Evolutionary conservation across 768 basidiomycete species (phyloP).

Genomic region (Rickenella mellea): DNA sequence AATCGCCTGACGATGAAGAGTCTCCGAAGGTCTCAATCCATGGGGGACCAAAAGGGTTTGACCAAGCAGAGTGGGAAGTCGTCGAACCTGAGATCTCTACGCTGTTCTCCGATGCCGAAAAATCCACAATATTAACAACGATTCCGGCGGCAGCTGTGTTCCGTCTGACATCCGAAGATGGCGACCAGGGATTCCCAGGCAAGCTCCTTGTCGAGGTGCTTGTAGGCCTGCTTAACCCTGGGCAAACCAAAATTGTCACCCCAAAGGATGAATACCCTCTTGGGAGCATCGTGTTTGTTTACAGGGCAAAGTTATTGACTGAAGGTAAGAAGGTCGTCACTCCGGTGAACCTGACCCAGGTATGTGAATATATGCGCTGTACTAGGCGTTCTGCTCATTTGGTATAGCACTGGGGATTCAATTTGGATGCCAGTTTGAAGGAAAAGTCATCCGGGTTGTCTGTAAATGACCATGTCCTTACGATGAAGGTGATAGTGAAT

Average conservation of each 20-base stretch:
- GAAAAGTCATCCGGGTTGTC: conserved; percentile 30
- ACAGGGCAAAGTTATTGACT: conserved; percentile 56
- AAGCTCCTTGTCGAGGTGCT: conserved; percentile 50
- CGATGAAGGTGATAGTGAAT: conserved; percentile 22
- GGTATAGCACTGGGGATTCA: conserved; percentile 73
- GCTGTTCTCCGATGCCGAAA: conserved; percentile 50
- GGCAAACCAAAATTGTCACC: conserved; percentile 17
- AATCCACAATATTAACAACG: conserved; percentile 28
- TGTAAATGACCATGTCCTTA: conserved; percentile 40
- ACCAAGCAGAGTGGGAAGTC: conserved; percentile 43
- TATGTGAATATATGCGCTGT: conserved; percentile 18
- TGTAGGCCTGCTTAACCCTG: conserved; percentile 35
- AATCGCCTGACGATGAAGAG: conserved; percentile 6
- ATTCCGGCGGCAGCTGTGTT: conserved; percentile 39
- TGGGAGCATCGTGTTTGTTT: conserved; percentile 60
- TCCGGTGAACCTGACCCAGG: conserved; percentile 71
- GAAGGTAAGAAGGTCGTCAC: conserved; percentile 47
- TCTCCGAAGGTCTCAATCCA: conserved; percentile 50
- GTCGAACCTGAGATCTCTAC: conserved; percentile 27
- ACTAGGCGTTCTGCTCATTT: conserved; percentile 1
- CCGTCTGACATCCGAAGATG: conserved; percentile 46
- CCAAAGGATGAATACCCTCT: conserved; percentile 33
- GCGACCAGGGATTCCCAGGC: conserved; percentile 67
- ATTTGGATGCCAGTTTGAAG: conserved; percentile 59
- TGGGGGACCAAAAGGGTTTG: conserved; percentile 61